These are phyloP conservation scores for Porcisia hertigi DNA, from an alignment of 208 protist genomes.

Conservation along the genomic window DNA sequence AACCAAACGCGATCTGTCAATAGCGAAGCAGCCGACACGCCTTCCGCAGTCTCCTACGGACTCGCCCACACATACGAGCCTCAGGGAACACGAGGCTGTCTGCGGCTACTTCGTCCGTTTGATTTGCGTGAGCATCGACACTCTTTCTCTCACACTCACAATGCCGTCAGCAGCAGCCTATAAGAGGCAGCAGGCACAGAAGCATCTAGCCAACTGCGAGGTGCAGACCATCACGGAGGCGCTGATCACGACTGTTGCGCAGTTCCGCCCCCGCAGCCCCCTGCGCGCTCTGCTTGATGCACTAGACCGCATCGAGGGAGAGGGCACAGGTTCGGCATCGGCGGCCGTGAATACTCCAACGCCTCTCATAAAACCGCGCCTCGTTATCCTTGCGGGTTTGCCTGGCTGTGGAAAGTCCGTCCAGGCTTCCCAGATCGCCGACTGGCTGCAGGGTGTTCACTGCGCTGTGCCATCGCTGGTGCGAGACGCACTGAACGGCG, in stretches of 20 bases:
- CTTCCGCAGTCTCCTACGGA: background rate
- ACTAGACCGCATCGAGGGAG: conserved; percentile 36
- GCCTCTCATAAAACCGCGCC: conserved; percentile 2
- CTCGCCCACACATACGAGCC: background rate
- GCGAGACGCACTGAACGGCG: conserved; percentile 20
- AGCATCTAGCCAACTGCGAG: conserved; percentile 26
- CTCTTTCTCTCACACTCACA: background rate
- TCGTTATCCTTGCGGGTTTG: conserved; percentile 4
- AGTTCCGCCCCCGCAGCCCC: conserved; percentile 29
- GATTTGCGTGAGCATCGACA: background rate
- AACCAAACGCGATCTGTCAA: background rate
- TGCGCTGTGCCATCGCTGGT: conserved; percentile 25
- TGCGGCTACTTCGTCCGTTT: background rate
- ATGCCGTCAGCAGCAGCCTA: conserved; percentile 39
- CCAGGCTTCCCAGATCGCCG: conserved; percentile 6
- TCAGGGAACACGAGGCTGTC: background rate
- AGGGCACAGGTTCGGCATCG: background rate
- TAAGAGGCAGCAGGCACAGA: conserved; percentile 45
- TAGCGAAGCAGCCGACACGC: background rate
- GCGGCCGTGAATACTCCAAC: background rate
- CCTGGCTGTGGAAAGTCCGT: conserved; percentile 12
- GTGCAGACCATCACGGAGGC: conserved; percentile 42
- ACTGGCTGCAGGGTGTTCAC: conserved; percentile 2
- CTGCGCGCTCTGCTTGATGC: conserved; percentile 33
- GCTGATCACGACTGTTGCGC: conserved; percentile 31